Percentiles rank a stretch among this genome's conserved stretches.
Conservation (phyloP, 1,284 basidiomycete genomes). For the Cutaneotrichosporon dermatis region DNA sequence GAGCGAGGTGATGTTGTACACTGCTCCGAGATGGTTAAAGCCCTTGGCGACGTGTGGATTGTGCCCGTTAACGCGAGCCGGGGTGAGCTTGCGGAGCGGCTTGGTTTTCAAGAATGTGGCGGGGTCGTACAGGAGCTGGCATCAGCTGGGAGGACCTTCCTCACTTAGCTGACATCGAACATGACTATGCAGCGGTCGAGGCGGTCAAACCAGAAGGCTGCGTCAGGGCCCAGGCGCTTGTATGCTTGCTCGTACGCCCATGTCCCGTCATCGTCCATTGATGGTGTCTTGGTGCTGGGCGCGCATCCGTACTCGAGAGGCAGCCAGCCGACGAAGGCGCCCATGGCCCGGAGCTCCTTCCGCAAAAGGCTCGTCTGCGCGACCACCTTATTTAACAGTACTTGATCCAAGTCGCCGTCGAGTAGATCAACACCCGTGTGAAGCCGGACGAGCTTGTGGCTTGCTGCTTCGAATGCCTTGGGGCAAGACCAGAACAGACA, state of each 20-base stretch:
- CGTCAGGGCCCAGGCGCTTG: neutral
- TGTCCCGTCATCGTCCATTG: too few species aligned
- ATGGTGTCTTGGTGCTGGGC: too few species aligned
- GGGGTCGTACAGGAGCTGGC: neutral
- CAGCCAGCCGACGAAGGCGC: slow-evolving; percentile 14
- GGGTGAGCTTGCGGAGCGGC: neutral
- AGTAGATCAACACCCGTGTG: neutral
- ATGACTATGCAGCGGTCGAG: neutral
- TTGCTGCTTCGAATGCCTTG: neutral
- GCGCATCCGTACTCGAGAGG: neutral
- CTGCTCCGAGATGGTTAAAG: neutral
- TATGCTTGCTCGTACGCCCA: neutral
- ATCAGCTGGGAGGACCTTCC: neutral
- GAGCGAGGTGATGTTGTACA: neutral
- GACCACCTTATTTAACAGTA: neutral
- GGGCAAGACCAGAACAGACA: neutral
- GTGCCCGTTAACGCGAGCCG: neutral
- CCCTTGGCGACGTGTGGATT: neutral
- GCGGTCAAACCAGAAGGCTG: neutral
- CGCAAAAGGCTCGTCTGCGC: neutral
- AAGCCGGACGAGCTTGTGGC: neutral
- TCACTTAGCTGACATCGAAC: neutral
- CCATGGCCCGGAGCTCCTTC: neutral
- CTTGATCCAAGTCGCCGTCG: neutral
- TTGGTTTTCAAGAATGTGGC: too few species aligned